A percentile compares a stretch with the other conserved stretches of the same genome.
Evolutionary conservation across 1,139 yeast species (phyloP).

Genomic region (Blastobotrys ciferrii): DNA sequence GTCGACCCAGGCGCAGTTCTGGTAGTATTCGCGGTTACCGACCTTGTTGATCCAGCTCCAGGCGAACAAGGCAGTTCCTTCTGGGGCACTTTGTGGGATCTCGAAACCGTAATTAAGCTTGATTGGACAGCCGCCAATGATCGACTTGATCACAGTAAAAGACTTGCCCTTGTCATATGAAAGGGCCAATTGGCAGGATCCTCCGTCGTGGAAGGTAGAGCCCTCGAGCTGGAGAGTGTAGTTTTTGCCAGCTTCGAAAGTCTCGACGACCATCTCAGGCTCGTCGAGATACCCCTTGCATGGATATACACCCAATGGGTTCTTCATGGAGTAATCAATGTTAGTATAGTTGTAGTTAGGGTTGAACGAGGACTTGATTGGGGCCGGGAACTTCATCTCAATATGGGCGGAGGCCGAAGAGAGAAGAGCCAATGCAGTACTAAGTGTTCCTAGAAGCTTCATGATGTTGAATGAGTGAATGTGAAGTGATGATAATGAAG

Average conservation of each 20-base stretch:
- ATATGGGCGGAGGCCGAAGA: conserved; percentile 21
- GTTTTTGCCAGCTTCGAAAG: conserved; percentile 26
- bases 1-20: conserved; percentile 33
- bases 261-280: conserved; percentile 23
- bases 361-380: conserved; percentile 27
- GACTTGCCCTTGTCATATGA: conserved; percentile 30
- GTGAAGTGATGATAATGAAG: background rate
- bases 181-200: conserved; percentile 31
- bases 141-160: conserved; percentile 30
- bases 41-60: conserved; percentile 32
- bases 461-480: background rate
- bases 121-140: conserved; percentile 33
- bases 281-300: conserved; percentile 30
- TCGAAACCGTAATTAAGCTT: conserved; percentile 24
- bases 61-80: conserved; percentile 29
- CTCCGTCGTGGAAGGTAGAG: conserved; percentile 30
- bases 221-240: conserved; percentile 26
- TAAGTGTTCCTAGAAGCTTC: conserved; percentile 1
- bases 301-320: conserved; percentile 29
- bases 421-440: background rate
- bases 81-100: conserved; percentile 28
- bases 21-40: conserved; percentile 32
- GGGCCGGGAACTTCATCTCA: conserved; percentile 30
- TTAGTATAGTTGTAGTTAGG: conserved; percentile 17
- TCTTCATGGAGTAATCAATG: conserved; percentile 26